Evolutionary conservation across 2,329 filamentous ascomycete species (phyloP), one percentile per base, ranked within the genome.

Genomic region (Chaetomiaceae sp.): DNA sequence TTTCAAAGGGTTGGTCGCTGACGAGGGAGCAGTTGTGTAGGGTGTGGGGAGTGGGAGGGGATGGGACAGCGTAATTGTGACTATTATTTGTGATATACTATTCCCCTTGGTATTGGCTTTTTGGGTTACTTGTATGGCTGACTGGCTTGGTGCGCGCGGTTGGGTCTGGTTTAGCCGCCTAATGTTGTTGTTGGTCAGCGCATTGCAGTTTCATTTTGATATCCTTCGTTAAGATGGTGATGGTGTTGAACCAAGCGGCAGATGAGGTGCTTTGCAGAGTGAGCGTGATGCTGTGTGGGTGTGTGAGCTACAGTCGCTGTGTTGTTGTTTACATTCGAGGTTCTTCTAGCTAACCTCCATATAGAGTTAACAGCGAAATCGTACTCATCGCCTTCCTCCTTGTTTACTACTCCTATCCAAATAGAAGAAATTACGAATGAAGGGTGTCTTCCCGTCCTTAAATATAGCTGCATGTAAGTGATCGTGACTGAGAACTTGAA

Each of bases 1-100:
- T 14, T 23, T 20, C 6, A n/a, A 14, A 46, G 27, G 45, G 6
- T 11, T 6, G 22, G 25, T 19, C 2, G 6, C 23, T 20, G 8
- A 20, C 17, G 23, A 25, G 27, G 20, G 14, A 12, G 34, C n/a
- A n/a, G 47, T 44, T 36, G 40, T n/a, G n/a, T n/a, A n/a, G 22
- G 2, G 33, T 9, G 20, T 9, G 17, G 23, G 51, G 44, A 37
- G 38, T 31, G 23, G 17, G 19, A 6, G 9, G 38, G 31, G 9
- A 15, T 14, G 22, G 44, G 17, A 33, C 19, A 47, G 51, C 44
- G 51, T 19, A 45, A n/a, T 38, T 54, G 51, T 54, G 33, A 54
- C 47, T 50, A 54, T 17, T 50, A 50, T 46, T 38, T 54, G 52
- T 54, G 52, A 39, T 42, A 47, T 47, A 54, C 45, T 12, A 25